A percentile compares a stretch with the other conserved stretches of the same genome.
These are phyloP conservation scores for Inonotus hispidus DNA, from an alignment of 1,284 basidiomycete species.

Conservation along the genomic window DNA sequence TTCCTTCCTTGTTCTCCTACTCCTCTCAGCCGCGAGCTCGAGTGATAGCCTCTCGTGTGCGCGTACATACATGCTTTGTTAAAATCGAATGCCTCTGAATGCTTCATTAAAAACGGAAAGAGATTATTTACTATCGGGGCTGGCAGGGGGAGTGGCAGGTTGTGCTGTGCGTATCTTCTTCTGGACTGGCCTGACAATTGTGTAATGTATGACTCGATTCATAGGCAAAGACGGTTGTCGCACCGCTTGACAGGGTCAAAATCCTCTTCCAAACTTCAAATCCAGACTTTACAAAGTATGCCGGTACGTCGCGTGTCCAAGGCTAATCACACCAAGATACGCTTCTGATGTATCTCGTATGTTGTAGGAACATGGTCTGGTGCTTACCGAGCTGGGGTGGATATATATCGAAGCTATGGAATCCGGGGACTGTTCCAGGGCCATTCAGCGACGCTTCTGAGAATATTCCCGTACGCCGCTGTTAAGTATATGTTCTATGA, in stretches of 20 bases:
- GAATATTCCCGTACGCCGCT: slow-evolving; percentile 92
- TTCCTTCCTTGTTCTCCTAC: not conserved
- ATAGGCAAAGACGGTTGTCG: slow-evolving; percentile 98
- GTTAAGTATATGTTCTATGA: slow-evolving; percentile 99
- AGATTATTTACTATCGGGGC: slow-evolving; percentile 74
- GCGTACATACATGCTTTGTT: not conserved
- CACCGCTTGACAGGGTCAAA: slow-evolving; percentile 96
- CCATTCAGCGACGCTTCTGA: slow-evolving; percentile 84
- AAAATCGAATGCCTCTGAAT: slow-evolving; percentile 56
- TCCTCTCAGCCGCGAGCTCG: not conserved
- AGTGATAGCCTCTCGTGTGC: not conserved
- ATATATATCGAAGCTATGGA: slow-evolving; percentile 76
- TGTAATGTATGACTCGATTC: too few species aligned
- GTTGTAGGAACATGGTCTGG: slow-evolving; percentile 76
- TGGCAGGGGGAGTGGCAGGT: slow-evolving; percentile 91
- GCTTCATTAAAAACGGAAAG: slow-evolving; percentile 53
- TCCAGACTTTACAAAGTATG: slow-evolving; percentile 91
- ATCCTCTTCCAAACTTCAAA: slow-evolving; percentile 98
- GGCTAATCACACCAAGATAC: not conserved
- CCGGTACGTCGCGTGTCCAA: slow-evolving; percentile 48
- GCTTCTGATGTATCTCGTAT: not conserved
- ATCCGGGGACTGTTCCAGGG: slow-evolving; percentile 87
- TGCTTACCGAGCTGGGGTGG: slow-evolving; percentile 73
- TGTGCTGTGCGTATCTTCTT: slow-evolving; percentile 67
- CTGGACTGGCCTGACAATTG: slow-evolving; percentile 7